These are phyloP conservation scores for Lanmaoa rubissima DNA, from an alignment of 768 basidiomycete species.

Conservation along the genomic window DNA sequence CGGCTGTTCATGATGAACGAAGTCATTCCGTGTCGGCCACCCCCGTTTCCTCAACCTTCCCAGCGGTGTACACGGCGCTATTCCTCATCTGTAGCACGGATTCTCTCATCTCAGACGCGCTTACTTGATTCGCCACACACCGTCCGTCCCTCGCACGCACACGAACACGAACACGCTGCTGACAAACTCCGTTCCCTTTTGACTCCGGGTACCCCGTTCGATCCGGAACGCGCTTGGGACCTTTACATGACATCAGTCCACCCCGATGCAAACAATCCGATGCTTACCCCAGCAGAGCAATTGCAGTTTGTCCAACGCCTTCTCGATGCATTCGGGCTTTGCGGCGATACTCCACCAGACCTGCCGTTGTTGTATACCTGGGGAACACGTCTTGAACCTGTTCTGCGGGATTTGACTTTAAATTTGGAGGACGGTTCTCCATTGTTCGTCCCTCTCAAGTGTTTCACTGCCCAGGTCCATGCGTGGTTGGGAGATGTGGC, in stretches of 20 bases:
- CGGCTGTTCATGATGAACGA: constrained; percentile 39
- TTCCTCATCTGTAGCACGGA: constrained; percentile 21
- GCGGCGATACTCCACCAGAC: constrained; percentile 14
- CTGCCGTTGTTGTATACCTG: constrained; percentile 30
- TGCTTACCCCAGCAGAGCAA: constrained; percentile 25
- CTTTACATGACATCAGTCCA: constrained; percentile 29
- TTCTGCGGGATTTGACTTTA: constrained; percentile 31
- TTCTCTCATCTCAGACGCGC: constrained; percentile 13
- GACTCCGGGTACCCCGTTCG: constrained; percentile 20
- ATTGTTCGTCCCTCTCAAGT: constrained; percentile 21
- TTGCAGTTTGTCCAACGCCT: constrained; percentile 29
- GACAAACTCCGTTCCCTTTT: constrained; percentile 23
- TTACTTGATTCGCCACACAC: constrained; percentile 6
- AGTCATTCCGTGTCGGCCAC: constrained; percentile 28
- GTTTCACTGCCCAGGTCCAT: constrained; percentile 31
- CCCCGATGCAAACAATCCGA: constrained; percentile 7
- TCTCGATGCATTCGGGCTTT: constrained; percentile 13
- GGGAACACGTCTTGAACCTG: constrained; percentile 37
- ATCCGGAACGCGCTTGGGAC: constrained; percentile 42
- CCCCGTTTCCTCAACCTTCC: constrained; percentile 4
- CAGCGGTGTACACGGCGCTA: constrained; percentile 25
- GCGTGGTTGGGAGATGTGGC: constrained; percentile 40
- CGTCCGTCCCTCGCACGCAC: background rate
- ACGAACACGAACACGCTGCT: background rate
- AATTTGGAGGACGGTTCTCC: constrained; percentile 20